Evolutionary conservation across 306 rosid genomes (phyloP).

Genomic region (Prunus padus): DNA sequence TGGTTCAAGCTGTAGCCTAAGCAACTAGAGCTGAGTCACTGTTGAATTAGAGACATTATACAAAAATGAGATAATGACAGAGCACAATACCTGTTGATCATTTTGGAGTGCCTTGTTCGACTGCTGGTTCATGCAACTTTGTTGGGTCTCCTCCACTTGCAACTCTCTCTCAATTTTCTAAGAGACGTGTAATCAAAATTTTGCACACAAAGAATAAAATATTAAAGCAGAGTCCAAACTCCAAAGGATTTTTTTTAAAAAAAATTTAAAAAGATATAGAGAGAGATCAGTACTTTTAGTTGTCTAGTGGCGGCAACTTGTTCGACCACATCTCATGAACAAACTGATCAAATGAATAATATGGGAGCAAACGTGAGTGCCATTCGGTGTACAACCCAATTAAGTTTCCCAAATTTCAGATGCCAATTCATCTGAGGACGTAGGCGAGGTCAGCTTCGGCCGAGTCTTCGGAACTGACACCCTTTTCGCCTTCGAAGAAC

Average conservation of each 20-base stretch:
- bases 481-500: too few species aligned
- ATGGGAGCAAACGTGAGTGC: slow-evolving; percentile 87
- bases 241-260: too few species aligned
- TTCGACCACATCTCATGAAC: slow-evolving; percentile 76
- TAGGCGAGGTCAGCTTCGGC: too few species aligned
- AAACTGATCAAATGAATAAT: slow-evolving; percentile 75
- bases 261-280: too few species aligned
- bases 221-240: background rate
- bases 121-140: slow-evolving; percentile 58
- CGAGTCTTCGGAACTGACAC: too few species aligned
- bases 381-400: slow-evolving; percentile 70
- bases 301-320: slow-evolving; percentile 77
- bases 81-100: slow-evolving; percentile 49
- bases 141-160: slow-evolving; percentile 93
- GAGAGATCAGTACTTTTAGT: slow-evolving; percentile 49
- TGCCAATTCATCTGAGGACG: too few species aligned
- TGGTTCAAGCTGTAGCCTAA: background rate
- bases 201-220: background rate
- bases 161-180: slow-evolving; percentile 86
- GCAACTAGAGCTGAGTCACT: too few species aligned
- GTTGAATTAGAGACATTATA: background rate
- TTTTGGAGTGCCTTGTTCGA: slow-evolving; percentile 35
- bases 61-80: background rate
- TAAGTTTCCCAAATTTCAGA: slow-evolving; percentile 75
- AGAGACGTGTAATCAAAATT: slow-evolving; percentile 54